A percentile compares a stretch with the other conserved stretches of the same genome.
Evolutionary conservation across 2,329 filamentous ascomycete genomes (phyloP).

Genomic region (Madurella fahalii): DNA sequence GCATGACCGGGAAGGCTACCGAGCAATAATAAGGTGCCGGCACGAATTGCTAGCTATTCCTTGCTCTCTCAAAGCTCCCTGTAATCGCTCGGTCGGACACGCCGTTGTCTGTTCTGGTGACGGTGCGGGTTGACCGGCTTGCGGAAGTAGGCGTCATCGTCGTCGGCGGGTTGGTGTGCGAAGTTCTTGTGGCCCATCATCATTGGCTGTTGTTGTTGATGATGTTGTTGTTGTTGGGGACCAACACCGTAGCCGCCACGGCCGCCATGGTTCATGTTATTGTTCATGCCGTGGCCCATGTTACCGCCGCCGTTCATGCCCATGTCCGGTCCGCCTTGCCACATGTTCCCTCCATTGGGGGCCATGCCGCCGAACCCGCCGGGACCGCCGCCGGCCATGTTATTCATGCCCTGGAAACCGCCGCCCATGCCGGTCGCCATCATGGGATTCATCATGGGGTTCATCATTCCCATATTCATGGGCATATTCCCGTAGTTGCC

Average conservation of each 20-base stretch:
- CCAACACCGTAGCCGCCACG: conserved; percentile 22
- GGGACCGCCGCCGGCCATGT: conserved; percentile 4
- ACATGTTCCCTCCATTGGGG: conserved; percentile 17
- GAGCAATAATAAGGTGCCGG: neutral
- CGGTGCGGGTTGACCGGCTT: conserved; percentile 94
- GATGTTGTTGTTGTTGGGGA: conserved; percentile 30
- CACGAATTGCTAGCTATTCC: conserved; percentile 31
- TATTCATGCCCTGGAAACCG: conserved; percentile 9
- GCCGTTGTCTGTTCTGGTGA: conserved; percentile 74
- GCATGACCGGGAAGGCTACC: neutral
- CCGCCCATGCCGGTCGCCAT: conserved; percentile 18
- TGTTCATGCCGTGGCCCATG: conserved; percentile 6
- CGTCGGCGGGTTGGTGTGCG: conserved; percentile 52
- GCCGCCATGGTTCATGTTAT: conserved; percentile 32
- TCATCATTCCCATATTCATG: conserved; percentile 36
- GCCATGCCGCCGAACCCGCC: conserved; percentile 26
- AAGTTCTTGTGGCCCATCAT: conserved; percentile 34
- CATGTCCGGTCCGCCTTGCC: conserved; percentile 29
- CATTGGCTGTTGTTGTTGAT: conserved; percentile 19
- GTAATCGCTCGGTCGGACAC: conserved; percentile 85
- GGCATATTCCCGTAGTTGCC: conserved; percentile 24
- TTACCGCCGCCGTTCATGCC: conserved; percentile 32
- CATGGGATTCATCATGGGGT: conserved; percentile 29
- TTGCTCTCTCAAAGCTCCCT: conserved; percentile 72
- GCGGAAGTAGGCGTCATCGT: conserved; percentile 90